These are phyloP conservation scores for Urtica urens DNA, from an alignment of 306 rosid species.

Conservation along the genomic window DNA sequence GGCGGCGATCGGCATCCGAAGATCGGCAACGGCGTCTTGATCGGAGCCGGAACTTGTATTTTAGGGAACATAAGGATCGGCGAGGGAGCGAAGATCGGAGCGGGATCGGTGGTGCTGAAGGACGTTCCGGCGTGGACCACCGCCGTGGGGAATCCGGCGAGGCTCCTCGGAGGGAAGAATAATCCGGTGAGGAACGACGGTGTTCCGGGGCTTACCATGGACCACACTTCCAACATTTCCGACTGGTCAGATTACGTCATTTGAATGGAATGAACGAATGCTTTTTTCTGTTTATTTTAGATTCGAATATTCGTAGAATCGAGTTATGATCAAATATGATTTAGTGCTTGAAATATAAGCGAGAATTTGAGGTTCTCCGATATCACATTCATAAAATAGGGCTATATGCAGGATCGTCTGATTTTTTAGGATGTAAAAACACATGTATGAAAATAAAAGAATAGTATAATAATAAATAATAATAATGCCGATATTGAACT, in stretches of 20 bases:
- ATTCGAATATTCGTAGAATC: no score
- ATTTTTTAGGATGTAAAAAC: no score
- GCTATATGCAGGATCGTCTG: no score
- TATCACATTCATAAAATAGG: slow-evolving; percentile 16
- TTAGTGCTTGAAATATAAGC: slow-evolving; percentile 28
- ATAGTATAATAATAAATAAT: no score
- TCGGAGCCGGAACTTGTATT: slow-evolving; percentile 86
- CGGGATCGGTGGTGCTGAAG: slow-evolving; percentile 78
- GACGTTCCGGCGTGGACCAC: slow-evolving; percentile 89
- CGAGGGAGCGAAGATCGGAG: slow-evolving; percentile 80
- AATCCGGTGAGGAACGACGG: slow-evolving; percentile 60
- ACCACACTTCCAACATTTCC: slow-evolving; percentile 53
- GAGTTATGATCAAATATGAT: background rate
- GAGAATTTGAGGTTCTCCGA: slow-evolving; percentile 41
- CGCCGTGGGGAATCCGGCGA: slow-evolving; percentile 82
- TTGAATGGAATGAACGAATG: slow-evolving; percentile 10
- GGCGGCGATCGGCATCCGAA: slow-evolving; percentile 85
- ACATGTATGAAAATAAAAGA: no score
- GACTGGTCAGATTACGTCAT: slow-evolving; percentile 74
- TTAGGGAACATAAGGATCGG: slow-evolving; percentile 72
- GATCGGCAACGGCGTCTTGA: slow-evolving; percentile 84
- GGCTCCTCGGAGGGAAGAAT: slow-evolving; percentile 71
- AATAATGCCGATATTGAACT: no score
- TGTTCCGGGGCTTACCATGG: slow-evolving; percentile 79
- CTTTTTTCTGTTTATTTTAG: background rate